Base-by-base conservation (phyloP, 2,329 filamentous ascomycete species). In the Thielaviopsis ethacetica region DNA sequence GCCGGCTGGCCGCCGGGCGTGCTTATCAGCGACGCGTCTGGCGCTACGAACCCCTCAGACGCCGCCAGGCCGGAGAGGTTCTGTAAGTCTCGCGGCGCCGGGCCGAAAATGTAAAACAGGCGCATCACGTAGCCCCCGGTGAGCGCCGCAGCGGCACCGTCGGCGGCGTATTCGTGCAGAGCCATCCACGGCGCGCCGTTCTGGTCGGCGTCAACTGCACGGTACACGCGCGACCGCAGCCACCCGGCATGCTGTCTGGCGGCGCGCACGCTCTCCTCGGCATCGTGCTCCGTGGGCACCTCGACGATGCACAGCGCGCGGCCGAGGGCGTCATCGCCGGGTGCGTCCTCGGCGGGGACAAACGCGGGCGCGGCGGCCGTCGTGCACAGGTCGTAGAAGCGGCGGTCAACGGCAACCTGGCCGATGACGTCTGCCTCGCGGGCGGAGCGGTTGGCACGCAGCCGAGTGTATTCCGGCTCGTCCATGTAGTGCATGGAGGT, bases 91-190 rank as follows among this genome's bases (percentile, higher is more conserved):
- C 86, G 78, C 0, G 86, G 82, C 0, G 80, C 86, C 0, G 85
- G 79, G 0, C 88, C 86, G 66, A 95, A 94, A 12, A 85, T 83
- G 69, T 93, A 91, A 69, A 88, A 87, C 62, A 91, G 79, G 38
- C 80, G 74, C 70, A 88, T 93, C 0, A 76, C 75, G 19, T 85
- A 76, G 52, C 81, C 75, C 12, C 71, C 75, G 65, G 80, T 80
- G 53, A 73, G 70, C 22, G 75, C 76, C 1, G 84, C 77, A 0
- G 82, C 81, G 65, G 80, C 73, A 69, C 83, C 81, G 65, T 84
- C 84, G 0, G 77, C 71, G 0, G 84, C 72, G 67, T 84, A 94
- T 63, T 94, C 88, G 67, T 91, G 84, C 34, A 94, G 73, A 0
- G 80, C 76, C 1, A 91, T 71, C 63, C 79, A 82, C 64, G 76